A percentile compares a stretch with the other conserved stretches of the same genome.
These are phyloP conservation scores for Erodium maritimum DNA, from an alignment of 345 rosid genomes.

Conservation along the genomic window DNA sequence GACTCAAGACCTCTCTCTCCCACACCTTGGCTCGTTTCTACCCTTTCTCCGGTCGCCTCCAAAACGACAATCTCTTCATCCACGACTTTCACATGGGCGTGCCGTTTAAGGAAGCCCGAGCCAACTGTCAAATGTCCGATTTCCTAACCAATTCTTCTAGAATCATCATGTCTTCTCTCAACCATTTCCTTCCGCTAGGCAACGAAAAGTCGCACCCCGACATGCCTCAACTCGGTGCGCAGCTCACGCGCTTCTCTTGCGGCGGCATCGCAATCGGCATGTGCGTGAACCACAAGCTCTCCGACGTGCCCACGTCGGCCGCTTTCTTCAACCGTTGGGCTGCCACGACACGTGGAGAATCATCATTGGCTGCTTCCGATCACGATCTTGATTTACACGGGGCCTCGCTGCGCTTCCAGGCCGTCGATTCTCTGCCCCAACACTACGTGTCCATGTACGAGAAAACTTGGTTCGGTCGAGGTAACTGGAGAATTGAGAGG, in stretches of 20 bases:
- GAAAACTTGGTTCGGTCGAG: slow-evolving; percentile 5
- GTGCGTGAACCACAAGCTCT: slow-evolving; percentile 3
- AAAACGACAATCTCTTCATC: not conserved
- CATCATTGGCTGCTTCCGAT: not conserved
- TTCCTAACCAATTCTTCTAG: slow-evolving; percentile 4
- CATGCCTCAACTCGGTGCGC: slow-evolving; percentile 1
- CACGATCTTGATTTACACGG: not conserved
- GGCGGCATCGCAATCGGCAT: slow-evolving; percentile 8
- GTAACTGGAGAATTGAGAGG: slow-evolving; percentile 4
- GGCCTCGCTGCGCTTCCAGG: not conserved
- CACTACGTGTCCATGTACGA: not conserved
- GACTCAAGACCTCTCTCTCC: not conserved
- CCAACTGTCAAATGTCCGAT: not conserved
- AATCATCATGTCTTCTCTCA: not conserved
- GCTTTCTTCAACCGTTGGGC: slow-evolving; percentile 8
- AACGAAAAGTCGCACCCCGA: not conserved
- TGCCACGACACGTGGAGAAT: not conserved
- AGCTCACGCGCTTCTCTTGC: slow-evolving; percentile 9
- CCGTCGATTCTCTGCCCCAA: slow-evolving; percentile 4
- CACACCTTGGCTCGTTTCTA: not conserved
- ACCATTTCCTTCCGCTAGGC: not conserved
- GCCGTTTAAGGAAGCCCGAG: not conserved
- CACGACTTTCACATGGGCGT: not conserved
- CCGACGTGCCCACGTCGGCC: slow-evolving; percentile 4
- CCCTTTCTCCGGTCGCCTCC: not conserved